These are phyloP conservation scores for Lachnellula occidentalis DNA, from an alignment of 2,329 filamentous ascomycete genomes.

Conservation along the genomic window DNA sequence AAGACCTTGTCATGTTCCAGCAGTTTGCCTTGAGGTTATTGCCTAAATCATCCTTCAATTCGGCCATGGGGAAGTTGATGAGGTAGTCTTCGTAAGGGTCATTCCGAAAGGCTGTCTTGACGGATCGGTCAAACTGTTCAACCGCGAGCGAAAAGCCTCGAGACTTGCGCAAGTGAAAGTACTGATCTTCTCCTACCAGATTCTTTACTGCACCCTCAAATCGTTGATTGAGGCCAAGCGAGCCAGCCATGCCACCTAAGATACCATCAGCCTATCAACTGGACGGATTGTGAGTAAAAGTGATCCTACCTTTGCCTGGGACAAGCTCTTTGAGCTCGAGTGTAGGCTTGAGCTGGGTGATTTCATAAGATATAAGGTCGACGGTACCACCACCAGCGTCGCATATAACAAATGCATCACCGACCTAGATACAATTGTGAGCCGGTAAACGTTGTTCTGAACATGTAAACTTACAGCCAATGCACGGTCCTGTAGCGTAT, in stretches of 20 bases:
- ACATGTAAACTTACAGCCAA: neutral
- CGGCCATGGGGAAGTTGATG: conserved; percentile 26
- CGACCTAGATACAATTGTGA: conserved; percentile 16
- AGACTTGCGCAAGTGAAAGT: conserved; percentile 25
- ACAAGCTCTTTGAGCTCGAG: conserved; percentile 25
- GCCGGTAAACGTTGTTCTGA: neutral
- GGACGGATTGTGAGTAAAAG: neutral
- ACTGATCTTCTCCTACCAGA: conserved; percentile 22
- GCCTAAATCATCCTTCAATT: conserved; percentile 19
- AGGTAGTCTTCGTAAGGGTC: conserved; percentile 23
- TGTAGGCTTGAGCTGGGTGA: conserved; percentile 31
- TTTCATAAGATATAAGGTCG: conserved; percentile 73
- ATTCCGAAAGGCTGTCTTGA: conserved; percentile 27
- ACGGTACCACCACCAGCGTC: conserved; percentile 52
- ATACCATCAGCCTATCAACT: neutral
- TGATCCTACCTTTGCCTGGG: conserved; percentile 13
- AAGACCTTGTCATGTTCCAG: conserved; percentile 19
- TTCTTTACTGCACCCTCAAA: conserved; percentile 22
- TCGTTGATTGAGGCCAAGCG: conserved; percentile 22
- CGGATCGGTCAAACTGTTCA: conserved; percentile 28
- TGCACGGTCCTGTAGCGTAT: neutral
- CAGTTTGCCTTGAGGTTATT: conserved; percentile 18
- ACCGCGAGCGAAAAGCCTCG: conserved; percentile 27
- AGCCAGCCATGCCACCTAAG: conserved; percentile 23
- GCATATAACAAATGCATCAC: conserved; percentile 38